phyloP scores from a whole-genome alignment of 1,139 yeast genomes.

The Pichia terricola region DNA sequence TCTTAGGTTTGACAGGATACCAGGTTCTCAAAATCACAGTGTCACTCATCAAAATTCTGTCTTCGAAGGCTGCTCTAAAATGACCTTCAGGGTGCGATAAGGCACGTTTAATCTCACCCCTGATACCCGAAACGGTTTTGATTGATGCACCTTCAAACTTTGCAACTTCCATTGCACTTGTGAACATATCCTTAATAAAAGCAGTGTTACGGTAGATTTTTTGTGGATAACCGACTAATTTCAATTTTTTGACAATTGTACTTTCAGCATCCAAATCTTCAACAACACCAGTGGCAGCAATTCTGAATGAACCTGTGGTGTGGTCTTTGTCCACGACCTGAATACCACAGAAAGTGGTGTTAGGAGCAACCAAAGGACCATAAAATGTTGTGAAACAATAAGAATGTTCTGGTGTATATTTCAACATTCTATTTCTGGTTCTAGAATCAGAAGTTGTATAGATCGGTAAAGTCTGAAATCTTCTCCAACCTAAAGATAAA shows the following conservation, averaged over 20 bases:
- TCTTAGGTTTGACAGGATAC: constrained; percentile 89
- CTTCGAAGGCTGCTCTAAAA: constrained; percentile 97
- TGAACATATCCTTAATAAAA: constrained; percentile 93
- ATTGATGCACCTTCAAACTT: constrained; percentile 97
- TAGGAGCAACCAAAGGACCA: constrained; percentile 95
- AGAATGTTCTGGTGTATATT: constrained; percentile 97
- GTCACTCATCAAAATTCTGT: constrained; percentile 84
- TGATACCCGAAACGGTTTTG: constrained; percentile 90
- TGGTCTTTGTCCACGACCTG: constrained; percentile 76
- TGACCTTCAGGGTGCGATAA: constrained; percentile 93
- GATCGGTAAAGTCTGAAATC: constrained; percentile 93
- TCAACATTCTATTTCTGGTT: constrained; percentile 95
- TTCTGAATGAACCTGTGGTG: constrained; percentile 85
- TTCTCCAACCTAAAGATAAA: constrained; percentile 92
- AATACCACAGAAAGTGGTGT: constrained; percentile 94
- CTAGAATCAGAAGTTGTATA: constrained; percentile 96
- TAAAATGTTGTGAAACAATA: constrained; percentile 94
- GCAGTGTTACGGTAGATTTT: constrained; percentile 95
- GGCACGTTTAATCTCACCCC: constrained; percentile 97
- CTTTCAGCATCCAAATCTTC: constrained; percentile 84
- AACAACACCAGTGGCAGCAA: constrained; percentile 96
- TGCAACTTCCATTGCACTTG: constrained; percentile 87
- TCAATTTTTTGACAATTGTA: constrained; percentile 91
- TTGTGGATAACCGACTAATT: constrained; percentile 89
- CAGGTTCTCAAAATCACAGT: constrained; percentile 86